Conservation (phyloP, 208 protist species). For the Sergeia podlipaevii region DNA sequence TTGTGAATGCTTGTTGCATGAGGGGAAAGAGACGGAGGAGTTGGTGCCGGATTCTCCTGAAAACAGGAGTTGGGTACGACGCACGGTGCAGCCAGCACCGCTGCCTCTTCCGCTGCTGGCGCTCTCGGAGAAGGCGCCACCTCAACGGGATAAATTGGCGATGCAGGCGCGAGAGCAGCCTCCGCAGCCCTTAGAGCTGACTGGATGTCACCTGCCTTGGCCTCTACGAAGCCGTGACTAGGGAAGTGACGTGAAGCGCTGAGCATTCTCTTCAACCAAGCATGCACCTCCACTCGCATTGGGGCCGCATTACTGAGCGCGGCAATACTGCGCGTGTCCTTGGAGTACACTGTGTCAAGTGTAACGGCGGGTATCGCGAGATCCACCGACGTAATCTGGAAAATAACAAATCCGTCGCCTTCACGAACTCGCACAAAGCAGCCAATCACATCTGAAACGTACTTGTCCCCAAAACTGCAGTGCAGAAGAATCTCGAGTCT, state of each 20-base stretch:
- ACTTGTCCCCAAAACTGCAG: conserved; percentile 19
- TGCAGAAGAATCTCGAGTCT: conserved; percentile 26
- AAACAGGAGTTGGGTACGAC: not conserved
- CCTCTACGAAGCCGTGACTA: conserved; percentile 43
- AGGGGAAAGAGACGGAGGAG: not conserved
- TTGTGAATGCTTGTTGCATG: too few relatives aligned
- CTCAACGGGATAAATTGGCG: not conserved
- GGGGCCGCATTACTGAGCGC: conserved; percentile 50
- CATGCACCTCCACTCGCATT: conserved; percentile 23
- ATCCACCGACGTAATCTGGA: conserved; percentile 29
- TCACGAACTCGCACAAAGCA: conserved; percentile 56
- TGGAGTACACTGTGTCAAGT: conserved; percentile 40
- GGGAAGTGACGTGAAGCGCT: conserved; percentile 22
- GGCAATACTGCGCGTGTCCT: conserved; percentile 28
- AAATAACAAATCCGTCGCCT: conserved; percentile 25
- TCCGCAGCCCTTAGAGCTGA: conserved; percentile 26
- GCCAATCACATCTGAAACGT: conserved; percentile 23
- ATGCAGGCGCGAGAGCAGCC: not conserved
- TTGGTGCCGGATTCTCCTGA: not conserved
- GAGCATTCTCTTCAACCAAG: conserved; percentile 52
- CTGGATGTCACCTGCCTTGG: conserved; percentile 39
- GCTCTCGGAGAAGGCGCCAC: not conserved
- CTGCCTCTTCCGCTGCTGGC: not conserved
- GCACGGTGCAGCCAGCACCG: not conserved
- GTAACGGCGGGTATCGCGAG: too few relatives aligned